These are phyloP conservation scores for Sporothrix luriei DNA, from an alignment of 2,329 filamentous ascomycete genomes.

Conservation along the genomic window DNA sequence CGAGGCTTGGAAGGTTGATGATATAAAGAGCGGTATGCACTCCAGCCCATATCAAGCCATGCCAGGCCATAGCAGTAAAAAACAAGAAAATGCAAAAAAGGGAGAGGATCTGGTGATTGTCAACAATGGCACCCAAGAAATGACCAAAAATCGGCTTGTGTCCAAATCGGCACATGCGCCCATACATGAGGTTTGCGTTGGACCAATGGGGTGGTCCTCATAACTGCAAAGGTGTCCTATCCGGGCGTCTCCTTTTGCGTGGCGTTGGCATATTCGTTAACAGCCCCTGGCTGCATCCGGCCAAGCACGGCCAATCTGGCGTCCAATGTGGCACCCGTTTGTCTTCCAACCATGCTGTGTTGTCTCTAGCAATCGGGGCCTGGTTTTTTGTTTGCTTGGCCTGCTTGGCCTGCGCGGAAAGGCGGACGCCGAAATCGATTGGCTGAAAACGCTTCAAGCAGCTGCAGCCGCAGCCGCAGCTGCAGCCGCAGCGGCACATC, in stretches of 20 bases:
- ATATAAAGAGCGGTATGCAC: background rate
- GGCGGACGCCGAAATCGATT: background rate
- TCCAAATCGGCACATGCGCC: constrained; percentile 13
- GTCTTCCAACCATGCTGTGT: background rate
- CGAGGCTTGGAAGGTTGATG: background rate
- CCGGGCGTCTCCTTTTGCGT: background rate
- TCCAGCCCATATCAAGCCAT: constrained; percentile 5
- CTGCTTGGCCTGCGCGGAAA: background rate
- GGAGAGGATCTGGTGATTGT: too few species aligned
- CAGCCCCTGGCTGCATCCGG: background rate
- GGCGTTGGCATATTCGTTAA: background rate
- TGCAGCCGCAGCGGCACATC: background rate
- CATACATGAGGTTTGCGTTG: constrained; percentile 14
- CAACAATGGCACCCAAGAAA: background rate
- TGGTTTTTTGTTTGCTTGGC: background rate
- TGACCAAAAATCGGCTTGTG: background rate
- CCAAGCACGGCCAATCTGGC: background rate
- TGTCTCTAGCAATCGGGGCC: background rate
- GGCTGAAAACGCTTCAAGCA: background rate
- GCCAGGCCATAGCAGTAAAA: background rate
- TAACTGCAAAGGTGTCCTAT: background rate
- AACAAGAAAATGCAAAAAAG: background rate
- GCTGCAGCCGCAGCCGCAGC: background rate
- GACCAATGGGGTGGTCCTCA: background rate
- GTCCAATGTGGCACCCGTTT: background rate